Percentiles rank a stretch among this genome's conserved stretches.
phyloP scores from a whole-genome alignment of 2,329 filamentous ascomycete genomes.

The Plenodomus biglobosus region DNA sequence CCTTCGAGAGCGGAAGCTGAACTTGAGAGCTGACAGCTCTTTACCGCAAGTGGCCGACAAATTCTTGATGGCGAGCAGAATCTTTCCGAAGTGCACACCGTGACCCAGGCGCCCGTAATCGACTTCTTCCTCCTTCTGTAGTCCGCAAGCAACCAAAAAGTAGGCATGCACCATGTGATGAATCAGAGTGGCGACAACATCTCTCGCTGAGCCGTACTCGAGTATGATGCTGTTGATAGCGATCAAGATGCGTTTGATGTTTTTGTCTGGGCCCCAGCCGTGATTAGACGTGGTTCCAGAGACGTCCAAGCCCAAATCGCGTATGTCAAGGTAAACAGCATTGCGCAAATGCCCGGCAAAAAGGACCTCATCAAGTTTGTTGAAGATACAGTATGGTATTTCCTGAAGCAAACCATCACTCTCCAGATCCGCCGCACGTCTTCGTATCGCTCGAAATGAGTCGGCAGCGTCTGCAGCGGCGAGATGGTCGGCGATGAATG shows the following conservation, averaged over 20 bases:
- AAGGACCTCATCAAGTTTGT: conserved; percentile 39
- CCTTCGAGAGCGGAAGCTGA: conserved; percentile 27
- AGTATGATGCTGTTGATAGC: conserved; percentile 31
- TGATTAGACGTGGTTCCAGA: conserved; percentile 44
- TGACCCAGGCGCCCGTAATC: conserved; percentile 44
- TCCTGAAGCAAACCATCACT: conserved; percentile 18
- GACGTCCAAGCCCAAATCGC: conserved; percentile 22
- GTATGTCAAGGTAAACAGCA: conserved; percentile 42
- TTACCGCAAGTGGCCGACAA: conserved; percentile 28
- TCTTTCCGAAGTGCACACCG: conserved; percentile 45
- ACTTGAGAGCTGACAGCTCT: conserved; percentile 37
- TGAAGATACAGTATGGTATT: conserved; percentile 42
- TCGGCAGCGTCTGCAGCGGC: conserved; percentile 19
- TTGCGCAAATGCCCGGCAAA: conserved; percentile 44
- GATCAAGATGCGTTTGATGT: conserved; percentile 42
- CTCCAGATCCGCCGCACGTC: conserved; percentile 13
- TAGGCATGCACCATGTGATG: conserved; percentile 53
- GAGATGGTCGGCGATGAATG: conserved; percentile 42
- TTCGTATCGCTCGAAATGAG: conserved; percentile 19
- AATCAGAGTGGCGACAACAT: conserved; percentile 43
- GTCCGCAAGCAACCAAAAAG: conserved; percentile 48
- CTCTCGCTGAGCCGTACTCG: conserved; percentile 29
- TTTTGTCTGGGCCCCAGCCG: conserved; percentile 24
- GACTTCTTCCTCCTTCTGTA: conserved; percentile 33
- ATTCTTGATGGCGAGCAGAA: conserved; percentile 44